phyloP scores from a whole-genome alignment of 2,329 filamentous ascomycete species.

The Cercospora sp. region DNA sequence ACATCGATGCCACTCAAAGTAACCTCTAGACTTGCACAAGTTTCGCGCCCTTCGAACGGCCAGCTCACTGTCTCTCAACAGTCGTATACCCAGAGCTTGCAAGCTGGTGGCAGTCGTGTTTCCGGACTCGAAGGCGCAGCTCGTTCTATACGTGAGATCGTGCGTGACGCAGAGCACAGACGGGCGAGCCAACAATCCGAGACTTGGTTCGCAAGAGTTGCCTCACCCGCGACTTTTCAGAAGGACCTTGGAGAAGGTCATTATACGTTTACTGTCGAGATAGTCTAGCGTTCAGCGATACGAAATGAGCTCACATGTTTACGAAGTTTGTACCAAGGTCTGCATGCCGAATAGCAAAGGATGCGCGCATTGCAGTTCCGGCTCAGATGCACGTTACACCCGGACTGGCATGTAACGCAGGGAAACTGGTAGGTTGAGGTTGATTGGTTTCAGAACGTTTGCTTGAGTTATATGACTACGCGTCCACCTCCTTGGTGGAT shows the following conservation, averaged over 20 bases:
- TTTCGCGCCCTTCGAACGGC: not conserved
- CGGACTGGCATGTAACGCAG: not conserved
- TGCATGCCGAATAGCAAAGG: not conserved
- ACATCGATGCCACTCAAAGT: not conserved
- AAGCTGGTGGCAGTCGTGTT: not conserved
- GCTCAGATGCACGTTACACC: not conserved
- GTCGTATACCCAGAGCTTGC: not conserved
- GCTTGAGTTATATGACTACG: not conserved
- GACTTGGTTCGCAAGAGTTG: not conserved
- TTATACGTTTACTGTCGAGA: not conserved
- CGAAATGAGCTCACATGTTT: not conserved
- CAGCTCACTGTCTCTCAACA: not conserved
- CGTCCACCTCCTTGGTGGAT: not conserved
- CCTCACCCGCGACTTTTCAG: not conserved
- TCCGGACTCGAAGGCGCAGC: not conserved
- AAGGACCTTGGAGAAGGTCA: not conserved
- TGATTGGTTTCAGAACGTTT: conserved; percentile 9
- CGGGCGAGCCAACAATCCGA: not conserved
- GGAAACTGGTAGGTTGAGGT: not conserved
- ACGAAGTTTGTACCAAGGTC: not conserved
- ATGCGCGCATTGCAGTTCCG: not conserved
- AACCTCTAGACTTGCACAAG: not conserved
- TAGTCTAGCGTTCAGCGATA: conserved; percentile 6
- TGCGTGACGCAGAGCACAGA: not conserved
- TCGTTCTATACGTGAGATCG: not conserved